A percentile compares a stretch with the other conserved stretches of the same genome.
Evolutionary conservation across 2,329 filamentous ascomycete species (phyloP).

Genomic region (Knoxdaviesia capensis): DNA sequence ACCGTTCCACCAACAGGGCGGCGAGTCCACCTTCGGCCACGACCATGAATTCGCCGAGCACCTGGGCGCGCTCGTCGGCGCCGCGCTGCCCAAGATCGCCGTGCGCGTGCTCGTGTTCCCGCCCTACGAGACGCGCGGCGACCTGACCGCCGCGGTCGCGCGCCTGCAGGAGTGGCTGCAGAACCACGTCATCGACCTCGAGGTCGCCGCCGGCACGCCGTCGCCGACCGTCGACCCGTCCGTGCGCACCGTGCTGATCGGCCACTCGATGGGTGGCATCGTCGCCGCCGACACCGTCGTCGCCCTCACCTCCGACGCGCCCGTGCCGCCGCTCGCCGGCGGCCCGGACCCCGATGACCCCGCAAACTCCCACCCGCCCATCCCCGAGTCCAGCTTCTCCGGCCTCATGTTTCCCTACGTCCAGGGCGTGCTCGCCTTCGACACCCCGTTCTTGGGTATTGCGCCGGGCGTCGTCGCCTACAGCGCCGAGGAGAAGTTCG

Average conservation of each 20-base stretch:
- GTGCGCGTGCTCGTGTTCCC: slow-evolving; percentile 56
- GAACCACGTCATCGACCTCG: slow-evolving; percentile 83
- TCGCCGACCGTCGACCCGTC: slow-evolving; percentile 75
- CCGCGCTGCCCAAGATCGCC: slow-evolving; percentile 47
- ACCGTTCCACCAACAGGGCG: slow-evolving; percentile 30
- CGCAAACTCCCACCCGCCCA: slow-evolving; percentile 8
- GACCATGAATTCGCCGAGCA: slow-evolving; percentile 49
- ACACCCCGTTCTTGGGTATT: slow-evolving; percentile 79
- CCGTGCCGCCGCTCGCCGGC: slow-evolving; percentile 26
- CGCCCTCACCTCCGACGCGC: slow-evolving; percentile 38
- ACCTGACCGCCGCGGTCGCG: slow-evolving; percentile 49
- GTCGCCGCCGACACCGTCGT: slow-evolving; percentile 80
- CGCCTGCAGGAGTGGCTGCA: slow-evolving; percentile 70
- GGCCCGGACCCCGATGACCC: slow-evolving; percentile 12
- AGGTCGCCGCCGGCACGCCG: slow-evolving; percentile 61
- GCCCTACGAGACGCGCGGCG: slow-evolving; percentile 63
- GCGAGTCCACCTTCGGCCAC: slow-evolving; percentile 55
- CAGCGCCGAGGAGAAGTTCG: slow-evolving; percentile 72
- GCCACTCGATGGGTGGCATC: slow-evolving; percentile 86
- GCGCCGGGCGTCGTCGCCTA: slow-evolving; percentile 68
- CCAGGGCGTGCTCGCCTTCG: slow-evolving; percentile 76
- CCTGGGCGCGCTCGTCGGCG: slow-evolving; percentile 41
- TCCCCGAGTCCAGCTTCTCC: slow-evolving; percentile 19
- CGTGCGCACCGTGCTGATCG: slow-evolving; percentile 62
- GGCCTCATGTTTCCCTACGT: slow-evolving; percentile 83